phyloP scores from a whole-genome alignment of 441 rosid species.

The Manihot esculenta region DNA sequence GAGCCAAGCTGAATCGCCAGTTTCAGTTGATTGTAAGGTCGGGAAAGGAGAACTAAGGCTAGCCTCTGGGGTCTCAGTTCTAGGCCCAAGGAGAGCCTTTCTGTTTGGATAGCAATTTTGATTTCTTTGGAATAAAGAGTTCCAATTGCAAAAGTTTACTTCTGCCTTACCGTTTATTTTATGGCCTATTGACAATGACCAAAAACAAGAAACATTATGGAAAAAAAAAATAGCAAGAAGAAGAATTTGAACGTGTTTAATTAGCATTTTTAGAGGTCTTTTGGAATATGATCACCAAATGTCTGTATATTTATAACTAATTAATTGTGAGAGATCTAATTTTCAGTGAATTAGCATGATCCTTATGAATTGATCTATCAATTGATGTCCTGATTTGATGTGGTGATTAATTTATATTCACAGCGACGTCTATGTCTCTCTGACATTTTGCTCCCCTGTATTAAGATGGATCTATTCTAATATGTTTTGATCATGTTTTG shows the following conservation, averaged over 20 bases:
- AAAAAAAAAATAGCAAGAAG: too few species aligned
- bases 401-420: neutral
- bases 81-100: too few species aligned
- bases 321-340: neutral
- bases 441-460: neutral
- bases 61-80: too few species aligned
- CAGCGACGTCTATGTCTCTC: neutral
- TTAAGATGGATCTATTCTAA: neutral
- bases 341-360: neutral
- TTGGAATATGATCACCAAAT: neutral
- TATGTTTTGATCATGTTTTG: constrained; percentile 21
- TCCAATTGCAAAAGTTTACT: neutral
- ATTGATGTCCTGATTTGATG: neutral
- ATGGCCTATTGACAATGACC: too few species aligned
- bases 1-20: too few species aligned
- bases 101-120: constrained; percentile 1
- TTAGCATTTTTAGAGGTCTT: neutral
- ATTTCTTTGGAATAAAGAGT: neutral
- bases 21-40: too few species aligned
- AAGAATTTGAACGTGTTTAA: neutral
- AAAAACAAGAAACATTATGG: too few species aligned
- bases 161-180: too few species aligned
- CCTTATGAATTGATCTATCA: neutral
- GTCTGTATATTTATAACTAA: neutral
- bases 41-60: too few species aligned